These are phyloP conservation scores for Asterophora lycoperdoides DNA, from an alignment of 768 basidiomycete species.

Conservation along the genomic window DNA sequence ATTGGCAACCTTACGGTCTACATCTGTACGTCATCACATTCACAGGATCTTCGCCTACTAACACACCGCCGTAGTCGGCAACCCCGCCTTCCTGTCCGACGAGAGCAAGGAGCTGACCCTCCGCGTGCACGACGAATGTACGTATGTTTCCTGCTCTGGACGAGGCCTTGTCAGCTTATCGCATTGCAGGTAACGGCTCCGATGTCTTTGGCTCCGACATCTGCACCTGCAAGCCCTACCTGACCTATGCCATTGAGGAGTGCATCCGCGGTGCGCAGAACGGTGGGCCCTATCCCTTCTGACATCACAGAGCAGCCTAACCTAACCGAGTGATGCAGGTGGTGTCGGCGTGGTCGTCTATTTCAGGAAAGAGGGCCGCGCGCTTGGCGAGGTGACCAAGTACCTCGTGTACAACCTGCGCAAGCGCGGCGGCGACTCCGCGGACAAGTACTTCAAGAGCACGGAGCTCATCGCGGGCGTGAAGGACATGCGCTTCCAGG, in stretches of 20 bases:
- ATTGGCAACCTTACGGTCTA: constrained; percentile 91
- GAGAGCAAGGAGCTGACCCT: constrained; percentile 76
- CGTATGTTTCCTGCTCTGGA: constrained; percentile 13
- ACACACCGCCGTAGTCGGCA: constrained; percentile 54
- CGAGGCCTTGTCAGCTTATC: neutral
- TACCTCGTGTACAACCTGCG: constrained; percentile 96
- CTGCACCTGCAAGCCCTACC: constrained; percentile 90
- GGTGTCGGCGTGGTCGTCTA: constrained; percentile 94
- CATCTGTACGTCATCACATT: constrained; percentile 54
- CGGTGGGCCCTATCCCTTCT: constrained; percentile 16
- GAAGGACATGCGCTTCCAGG: constrained; percentile 93
- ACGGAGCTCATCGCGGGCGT: constrained; percentile 94
- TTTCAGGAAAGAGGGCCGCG: constrained; percentile 92
- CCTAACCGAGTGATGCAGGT: constrained; percentile 31
- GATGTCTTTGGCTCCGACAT: constrained; percentile 96
- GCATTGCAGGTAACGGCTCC: constrained; percentile 73
- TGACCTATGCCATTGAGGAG: constrained; percentile 90
- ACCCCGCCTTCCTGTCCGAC: constrained; percentile 73
- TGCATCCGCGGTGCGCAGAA: constrained; percentile 71
- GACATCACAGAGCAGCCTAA: neutral
- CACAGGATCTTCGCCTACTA: neutral
- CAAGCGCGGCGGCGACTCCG: constrained; percentile 90
- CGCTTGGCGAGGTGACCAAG: constrained; percentile 92
- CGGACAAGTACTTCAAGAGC: constrained; percentile 90
- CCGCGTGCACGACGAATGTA: constrained; percentile 93